These are phyloP conservation scores for Endotrypanum monterogeii DNA, from an alignment of 208 protist species.

Conservation along the genomic window DNA sequence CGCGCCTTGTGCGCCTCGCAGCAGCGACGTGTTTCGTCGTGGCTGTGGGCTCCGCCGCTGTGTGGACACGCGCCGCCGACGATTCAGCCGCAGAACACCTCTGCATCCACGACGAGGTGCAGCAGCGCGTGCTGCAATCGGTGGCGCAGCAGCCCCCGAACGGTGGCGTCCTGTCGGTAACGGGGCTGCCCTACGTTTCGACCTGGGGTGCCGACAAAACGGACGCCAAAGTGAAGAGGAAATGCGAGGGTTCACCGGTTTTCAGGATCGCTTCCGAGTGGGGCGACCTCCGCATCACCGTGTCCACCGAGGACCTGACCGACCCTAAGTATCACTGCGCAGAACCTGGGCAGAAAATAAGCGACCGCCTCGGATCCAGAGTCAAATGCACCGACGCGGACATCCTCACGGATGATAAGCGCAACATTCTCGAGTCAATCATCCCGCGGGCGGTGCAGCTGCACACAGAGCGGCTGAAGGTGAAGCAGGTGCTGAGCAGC, in stretches of 20 bases:
- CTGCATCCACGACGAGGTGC: conserved; percentile 25
- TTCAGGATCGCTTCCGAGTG: too few species aligned
- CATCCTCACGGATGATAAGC: conserved; percentile 46
- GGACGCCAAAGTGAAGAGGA: too few species aligned
- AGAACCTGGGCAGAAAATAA: conserved; percentile 7
- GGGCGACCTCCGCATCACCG: conserved; percentile 42
- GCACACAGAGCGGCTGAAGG: conserved; percentile 55
- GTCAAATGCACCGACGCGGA: conserved; percentile 27
- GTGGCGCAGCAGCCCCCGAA: neutral
- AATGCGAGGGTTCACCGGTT: too few species aligned
- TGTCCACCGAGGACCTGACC: conserved; percentile 39
- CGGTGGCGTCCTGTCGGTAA: neutral
- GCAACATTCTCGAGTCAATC: conserved; percentile 28
- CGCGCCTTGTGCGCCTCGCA: conserved; percentile 24
- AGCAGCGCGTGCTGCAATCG: conserved; percentile 26
- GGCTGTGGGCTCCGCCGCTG: too few species aligned
- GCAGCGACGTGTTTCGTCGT: conserved; percentile 10
- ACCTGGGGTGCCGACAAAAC: neutral
- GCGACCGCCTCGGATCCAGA: conserved; percentile 20
- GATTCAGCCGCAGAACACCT: neutral
- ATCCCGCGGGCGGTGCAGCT: conserved; percentile 49
- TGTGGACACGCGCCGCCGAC: too few species aligned
- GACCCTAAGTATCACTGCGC: conserved; percentile 44
- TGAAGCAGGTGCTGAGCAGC: conserved; percentile 22
- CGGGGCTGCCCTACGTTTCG: conserved; percentile 14